Evolutionary conservation across 257 asterid genomes (phyloP).

Genomic region (Fraxinus quadrangulata): DNA sequence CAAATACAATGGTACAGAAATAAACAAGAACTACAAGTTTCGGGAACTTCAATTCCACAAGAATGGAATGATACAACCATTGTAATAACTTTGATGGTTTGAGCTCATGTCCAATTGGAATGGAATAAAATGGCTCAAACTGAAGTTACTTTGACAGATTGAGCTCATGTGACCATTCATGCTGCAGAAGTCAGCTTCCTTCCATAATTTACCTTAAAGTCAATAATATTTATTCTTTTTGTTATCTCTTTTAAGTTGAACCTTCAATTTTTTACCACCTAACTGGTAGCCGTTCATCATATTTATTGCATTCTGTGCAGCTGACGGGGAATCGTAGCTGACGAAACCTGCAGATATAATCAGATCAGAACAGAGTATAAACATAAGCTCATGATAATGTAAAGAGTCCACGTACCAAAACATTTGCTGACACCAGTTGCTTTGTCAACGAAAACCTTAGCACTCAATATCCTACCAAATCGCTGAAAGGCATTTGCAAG

Average conservation of each 20-base stretch:
- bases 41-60: conserved; percentile 51
- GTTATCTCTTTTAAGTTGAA: conserved; percentile 85
- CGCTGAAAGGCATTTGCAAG: conserved; percentile 80
- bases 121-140: conserved; percentile 25
- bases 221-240: conserved; percentile 59
- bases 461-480: conserved; percentile 87
- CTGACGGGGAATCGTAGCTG: conserved; percentile 79
- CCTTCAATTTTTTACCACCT: conserved; percentile 94
- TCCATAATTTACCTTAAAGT: conserved; percentile 40
- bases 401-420: conserved; percentile 59
- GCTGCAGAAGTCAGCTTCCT: conserved; percentile 36
- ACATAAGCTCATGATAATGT: neutral
- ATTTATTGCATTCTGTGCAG: conserved; percentile 82
- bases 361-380: conserved; percentile 12
- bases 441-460: conserved; percentile 90
- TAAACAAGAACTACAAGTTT: conserved; percentile 67
- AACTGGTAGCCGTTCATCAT: conserved; percentile 85
- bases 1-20: conserved; percentile 54
- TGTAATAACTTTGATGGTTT: conserved; percentile 24
- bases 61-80: conserved; percentile 39
- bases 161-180: conserved; percentile 37
- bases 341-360: conserved; percentile 73
- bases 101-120: conserved; percentile 30
- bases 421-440: conserved; percentile 92
- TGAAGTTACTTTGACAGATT: conserved; percentile 41